A percentile compares a stretch with the other conserved stretches of the same genome.
phyloP scores from a whole-genome alignment of 2,329 filamentous ascomycete species.

The Fusarium sp. region DNA sequence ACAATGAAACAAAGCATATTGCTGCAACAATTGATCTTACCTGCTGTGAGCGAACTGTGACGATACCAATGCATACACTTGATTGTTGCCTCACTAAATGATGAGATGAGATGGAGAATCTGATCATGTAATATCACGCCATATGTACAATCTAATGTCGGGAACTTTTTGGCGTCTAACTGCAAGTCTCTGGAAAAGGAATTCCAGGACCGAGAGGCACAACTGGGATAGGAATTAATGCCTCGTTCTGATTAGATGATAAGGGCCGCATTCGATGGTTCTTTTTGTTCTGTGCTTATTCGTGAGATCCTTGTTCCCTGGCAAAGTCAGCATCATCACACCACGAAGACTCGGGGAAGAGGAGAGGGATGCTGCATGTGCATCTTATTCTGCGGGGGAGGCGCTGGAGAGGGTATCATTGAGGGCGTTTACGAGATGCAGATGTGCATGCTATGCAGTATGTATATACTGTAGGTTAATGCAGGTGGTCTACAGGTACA shows the following conservation, averaged over 20 bases:
- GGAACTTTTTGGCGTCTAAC: constrained; percentile 11
- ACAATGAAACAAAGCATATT: constrained; percentile 11
- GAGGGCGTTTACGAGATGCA: constrained; percentile 26
- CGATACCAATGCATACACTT: neutral
- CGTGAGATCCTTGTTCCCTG: constrained; percentile 10
- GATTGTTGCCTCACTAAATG: neutral
- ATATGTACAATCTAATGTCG: neutral
- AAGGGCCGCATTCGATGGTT: constrained; percentile 9
- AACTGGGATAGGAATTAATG: constrained; percentile 20
- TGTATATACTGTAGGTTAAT: neutral
- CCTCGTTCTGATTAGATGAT: constrained; percentile 23
- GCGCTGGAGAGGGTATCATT: constrained; percentile 17
- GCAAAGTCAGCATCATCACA: constrained; percentile 37
- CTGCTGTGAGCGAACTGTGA: neutral
- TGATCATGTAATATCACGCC: constrained; percentile 13
- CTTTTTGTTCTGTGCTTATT: constrained; percentile 23
- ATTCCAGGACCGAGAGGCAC: constrained; percentile 32
- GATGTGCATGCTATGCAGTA: constrained; percentile 1
- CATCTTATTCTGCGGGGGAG: constrained; percentile 21
- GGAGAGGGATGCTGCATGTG: neutral
- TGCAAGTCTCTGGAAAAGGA: constrained; percentile 28
- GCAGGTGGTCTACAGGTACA: constrained; percentile 3
- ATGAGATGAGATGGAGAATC: constrained; percentile 8
- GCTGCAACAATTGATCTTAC: constrained; percentile 1
- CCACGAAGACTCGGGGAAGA: constrained; percentile 25